Evolutionary conservation across 495 filamentous ascomycete species (phyloP).

Genomic region (Talaromyces ruber): DNA sequence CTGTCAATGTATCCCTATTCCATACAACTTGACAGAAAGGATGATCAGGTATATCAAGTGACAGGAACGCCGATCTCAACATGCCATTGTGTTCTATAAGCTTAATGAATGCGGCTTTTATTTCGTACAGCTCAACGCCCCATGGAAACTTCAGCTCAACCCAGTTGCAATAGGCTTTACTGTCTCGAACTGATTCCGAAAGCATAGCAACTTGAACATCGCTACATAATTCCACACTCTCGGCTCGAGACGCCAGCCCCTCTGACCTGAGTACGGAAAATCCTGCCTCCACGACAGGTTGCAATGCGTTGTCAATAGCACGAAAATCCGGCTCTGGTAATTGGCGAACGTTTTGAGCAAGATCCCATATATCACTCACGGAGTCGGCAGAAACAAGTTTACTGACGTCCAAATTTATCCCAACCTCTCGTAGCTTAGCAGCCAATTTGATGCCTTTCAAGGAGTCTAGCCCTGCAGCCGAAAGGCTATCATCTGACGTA

Average conservation of each 20-base stretch:
- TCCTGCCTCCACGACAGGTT: conserved; percentile 12
- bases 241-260: conserved; percentile 25
- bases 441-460: conserved; percentile 59
- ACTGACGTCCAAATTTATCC: conserved; percentile 41
- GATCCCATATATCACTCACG: conserved; percentile 20
- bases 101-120: conserved; percentile 37
- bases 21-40: conserved; percentile 57
- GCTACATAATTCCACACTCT: conserved; percentile 52
- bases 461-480: conserved; percentile 60
- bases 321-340: not conserved
- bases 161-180: conserved; percentile 64
- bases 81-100: conserved; percentile 52
- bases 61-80: conserved; percentile 60
- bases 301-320: not conserved
- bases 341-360: conserved; percentile 13
- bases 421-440: conserved; percentile 44
- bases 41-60: conserved; percentile 29
- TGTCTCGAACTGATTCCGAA: conserved; percentile 48
- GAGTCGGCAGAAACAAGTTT: conserved; percentile 49
- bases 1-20: conserved; percentile 26
- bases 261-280: conserved; percentile 13
- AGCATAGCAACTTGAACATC: conserved; percentile 73
- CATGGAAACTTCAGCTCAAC: conserved; percentile 47
- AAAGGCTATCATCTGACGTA: conserved; percentile 31
- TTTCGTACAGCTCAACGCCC: conserved; percentile 11